These are phyloP conservation scores for Scheffersomyces coipomensis DNA, from an alignment of 805 yeast genomes.

Conservation along the genomic window DNA sequence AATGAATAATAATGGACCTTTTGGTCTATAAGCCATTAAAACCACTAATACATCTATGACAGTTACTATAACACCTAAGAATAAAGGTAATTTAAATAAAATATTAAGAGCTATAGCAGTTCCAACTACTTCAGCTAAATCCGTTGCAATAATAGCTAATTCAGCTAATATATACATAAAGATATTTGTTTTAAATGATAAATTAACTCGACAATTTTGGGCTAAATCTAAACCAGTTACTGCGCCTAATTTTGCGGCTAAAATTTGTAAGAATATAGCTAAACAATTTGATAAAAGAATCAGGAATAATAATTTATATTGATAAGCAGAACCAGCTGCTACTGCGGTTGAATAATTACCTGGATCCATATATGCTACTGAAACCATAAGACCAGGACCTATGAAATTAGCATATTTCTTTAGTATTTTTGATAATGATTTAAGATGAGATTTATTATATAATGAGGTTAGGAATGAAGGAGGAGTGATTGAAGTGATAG, in stretches of 20 bases:
- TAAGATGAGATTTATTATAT: neutral
- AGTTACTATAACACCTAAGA: constrained; percentile 81
- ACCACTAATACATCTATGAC: constrained; percentile 84
- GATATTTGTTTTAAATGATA: constrained; percentile 61
- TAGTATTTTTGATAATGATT: constrained; percentile 8
- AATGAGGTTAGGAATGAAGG: constrained; percentile 1
- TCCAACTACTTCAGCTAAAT: constrained; percentile 97
- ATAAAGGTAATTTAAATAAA: constrained; percentile 73
- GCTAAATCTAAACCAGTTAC: constrained; percentile 95
- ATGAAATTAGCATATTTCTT: constrained; percentile 61
- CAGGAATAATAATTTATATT: constrained; percentile 75
- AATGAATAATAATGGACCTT: constrained; percentile 74
- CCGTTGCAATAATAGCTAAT: constrained; percentile 90
- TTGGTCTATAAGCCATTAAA: constrained; percentile 82
- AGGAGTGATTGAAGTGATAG: neutral
- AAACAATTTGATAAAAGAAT: constrained; percentile 76
- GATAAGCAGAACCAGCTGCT: constrained; percentile 86
- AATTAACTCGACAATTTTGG: constrained; percentile 74
- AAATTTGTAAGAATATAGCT: constrained; percentile 82
- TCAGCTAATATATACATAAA: constrained; percentile 78
- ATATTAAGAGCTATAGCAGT: constrained; percentile 92
- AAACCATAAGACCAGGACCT: constrained; percentile 96
- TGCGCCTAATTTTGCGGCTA: constrained; percentile 86
- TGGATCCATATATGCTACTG: constrained; percentile 96
- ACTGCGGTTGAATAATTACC: constrained; percentile 96